These are phyloP conservation scores for Sungouiozyma ichnusensis DNA, from an alignment of 805 yeast genomes.

Conservation along the genomic window DNA sequence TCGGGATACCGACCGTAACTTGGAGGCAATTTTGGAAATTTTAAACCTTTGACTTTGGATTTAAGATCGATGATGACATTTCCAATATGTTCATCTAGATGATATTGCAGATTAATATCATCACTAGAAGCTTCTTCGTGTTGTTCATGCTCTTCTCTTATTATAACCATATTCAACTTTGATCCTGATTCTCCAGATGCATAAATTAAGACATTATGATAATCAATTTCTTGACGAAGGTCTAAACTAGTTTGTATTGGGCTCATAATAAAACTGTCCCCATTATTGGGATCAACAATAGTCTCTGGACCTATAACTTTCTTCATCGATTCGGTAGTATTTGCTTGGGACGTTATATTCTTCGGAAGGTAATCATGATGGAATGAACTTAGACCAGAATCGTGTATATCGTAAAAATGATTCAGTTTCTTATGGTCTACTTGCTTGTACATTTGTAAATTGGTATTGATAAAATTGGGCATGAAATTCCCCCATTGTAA, in stretches of 20 bases:
- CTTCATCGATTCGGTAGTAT: conserved; percentile 1
- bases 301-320: not conserved
- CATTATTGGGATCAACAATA: conserved; percentile 16
- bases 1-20: conserved; percentile 19
- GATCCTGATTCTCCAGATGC: not conserved
- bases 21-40: conserved; percentile 22
- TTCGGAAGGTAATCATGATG: conserved; percentile 17
- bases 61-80: conserved; percentile 19
- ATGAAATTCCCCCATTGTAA: conserved; percentile 12
- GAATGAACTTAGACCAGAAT: conserved; percentile 6
- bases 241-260: conserved; percentile 17
- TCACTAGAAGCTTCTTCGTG: not conserved
- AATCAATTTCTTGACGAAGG: conserved; percentile 14
- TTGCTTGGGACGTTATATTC: conserved; percentile 4
- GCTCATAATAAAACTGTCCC: conserved; percentile 11
- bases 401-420: conserved; percentile 10
- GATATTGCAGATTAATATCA: not conserved
- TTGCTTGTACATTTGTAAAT: conserved; percentile 14
- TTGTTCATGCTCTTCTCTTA: no score
- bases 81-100: not conserved
- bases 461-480: conserved; percentile 8
- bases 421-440: conserved; percentile 8
- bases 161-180: not conserved
- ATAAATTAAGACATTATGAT: conserved; percentile 4
- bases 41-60: conserved; percentile 34